Base-by-base conservation (phyloP, 148 eudicot species). In the Vaccinium corymbosum region DNA sequence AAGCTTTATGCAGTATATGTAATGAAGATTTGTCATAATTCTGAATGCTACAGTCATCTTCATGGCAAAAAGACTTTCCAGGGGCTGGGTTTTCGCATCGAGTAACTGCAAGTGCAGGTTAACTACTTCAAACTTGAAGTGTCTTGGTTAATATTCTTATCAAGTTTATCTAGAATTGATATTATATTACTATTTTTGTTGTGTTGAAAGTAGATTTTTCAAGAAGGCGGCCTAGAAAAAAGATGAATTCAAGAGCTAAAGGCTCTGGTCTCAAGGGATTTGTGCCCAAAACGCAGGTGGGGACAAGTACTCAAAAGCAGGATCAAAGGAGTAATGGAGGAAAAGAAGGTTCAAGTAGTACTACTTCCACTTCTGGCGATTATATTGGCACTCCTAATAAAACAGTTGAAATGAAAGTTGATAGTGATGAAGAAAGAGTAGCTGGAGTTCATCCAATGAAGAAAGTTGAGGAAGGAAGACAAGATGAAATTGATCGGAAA, bases 71-170 rank as follows among this genome's bases (percentile, higher is more conserved):
- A 84, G 89, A 88, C 72, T 83, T 81, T 79, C 66, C 82, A 50
- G 83, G 56, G 16, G 88, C 84, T 80, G 87, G 90, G 76, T 83
- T 84, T 85, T 90, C 94, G 38, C 82, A 78, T 85, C 87, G 79
- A 85, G 86, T 91, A 68, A 86, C 82, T 80, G 95, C 95, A 50
- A 86, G 91, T 87, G 90, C 94, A 90, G 98, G 98, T 96, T 91
- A 82, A 90, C 86, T 80, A 17, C 22, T 86, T 76, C 42, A 73
- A 72, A 80, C 81, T 86, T 7, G 80, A 84, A 29, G 5, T 32
- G 49, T 50, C 12, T 2, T 20, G 42, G 51, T 51, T 68, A 11
- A n/a, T 38, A 38, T 81, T 79, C 29, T 14, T 35, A 12, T 7
- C 6, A 1, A 4, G 17, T 5, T 56, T 64, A 81, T 61, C 9